Conservation (phyloP, 129 eudicot species). For the Helianthus tuberosus region DNA sequence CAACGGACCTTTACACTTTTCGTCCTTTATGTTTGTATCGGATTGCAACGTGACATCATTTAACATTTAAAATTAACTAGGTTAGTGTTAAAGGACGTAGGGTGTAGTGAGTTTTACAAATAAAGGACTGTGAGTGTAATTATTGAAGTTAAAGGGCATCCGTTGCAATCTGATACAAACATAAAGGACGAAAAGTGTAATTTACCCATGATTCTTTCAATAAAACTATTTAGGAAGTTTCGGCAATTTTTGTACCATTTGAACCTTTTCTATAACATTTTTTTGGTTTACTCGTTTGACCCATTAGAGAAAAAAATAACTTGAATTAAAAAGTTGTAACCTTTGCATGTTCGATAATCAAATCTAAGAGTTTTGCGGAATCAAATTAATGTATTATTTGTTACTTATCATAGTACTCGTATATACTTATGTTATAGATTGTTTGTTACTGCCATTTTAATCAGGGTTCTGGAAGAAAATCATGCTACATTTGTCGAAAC, state of each 20-base stretch:
- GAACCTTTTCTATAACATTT: background rate
- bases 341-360: too few relatives aligned
- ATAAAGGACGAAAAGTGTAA: too few relatives aligned
- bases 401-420: background rate
- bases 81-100: too few relatives aligned
- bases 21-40: too few relatives aligned
- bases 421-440: background rate
- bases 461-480: conserved; percentile 82
- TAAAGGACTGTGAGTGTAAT: too few relatives aligned
- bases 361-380: background rate
- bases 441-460: conserved; percentile 3
- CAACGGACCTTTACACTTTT: too few relatives aligned
- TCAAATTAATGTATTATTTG: background rate
- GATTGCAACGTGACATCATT: too few relatives aligned
- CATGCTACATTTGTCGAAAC: conserved; percentile 95
- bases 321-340: background rate
- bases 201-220: background rate
- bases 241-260: background rate
- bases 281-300: background rate
- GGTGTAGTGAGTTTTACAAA: too few relatives aligned
- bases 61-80: too few relatives aligned
- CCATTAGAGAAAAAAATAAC: background rate
- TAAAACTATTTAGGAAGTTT: background rate
- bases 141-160: too few relatives aligned
- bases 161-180: too few relatives aligned